Evolutionary conservation across 75 land plant species (phyloP).

Genomic region (Pinus tabuliformis): DNA sequence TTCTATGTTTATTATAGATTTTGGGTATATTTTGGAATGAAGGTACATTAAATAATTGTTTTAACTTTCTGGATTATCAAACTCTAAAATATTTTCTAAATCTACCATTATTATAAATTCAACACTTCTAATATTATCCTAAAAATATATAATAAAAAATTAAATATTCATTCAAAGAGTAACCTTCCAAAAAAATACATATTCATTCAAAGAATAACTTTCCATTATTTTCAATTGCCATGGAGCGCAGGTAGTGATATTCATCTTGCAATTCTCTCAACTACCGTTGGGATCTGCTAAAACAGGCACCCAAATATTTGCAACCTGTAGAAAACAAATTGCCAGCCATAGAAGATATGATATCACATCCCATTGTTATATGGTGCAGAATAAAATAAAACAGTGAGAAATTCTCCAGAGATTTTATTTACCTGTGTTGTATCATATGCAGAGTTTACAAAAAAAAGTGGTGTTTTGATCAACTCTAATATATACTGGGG

Average conservation of each 20-base stretch:
- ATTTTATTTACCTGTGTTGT: slow-evolving; percentile 45
- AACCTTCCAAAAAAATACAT: no score
- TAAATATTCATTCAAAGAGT: neutral
- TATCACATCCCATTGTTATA: neutral
- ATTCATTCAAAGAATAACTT: neutral
- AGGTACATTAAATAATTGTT: no score
- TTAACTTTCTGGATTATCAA: no score
- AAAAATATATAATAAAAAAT: no score
- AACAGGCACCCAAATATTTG: neutral
- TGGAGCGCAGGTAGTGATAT: neutral
- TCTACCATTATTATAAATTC: no score
- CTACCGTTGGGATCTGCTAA: neutral
- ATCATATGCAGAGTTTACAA: slow-evolving; percentile 75
- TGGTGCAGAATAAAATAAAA: neutral
- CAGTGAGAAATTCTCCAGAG: neutral
- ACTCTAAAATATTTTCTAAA: no score
- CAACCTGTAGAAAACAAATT: neutral
- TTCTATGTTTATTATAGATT: no score
- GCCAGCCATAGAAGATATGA: neutral
- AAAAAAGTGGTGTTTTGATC: slow-evolving; percentile 54
- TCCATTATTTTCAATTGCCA: neutral
- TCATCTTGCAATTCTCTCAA: neutral
- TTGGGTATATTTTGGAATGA: no score
- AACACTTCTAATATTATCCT: no score
- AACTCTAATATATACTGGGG: slow-evolving; percentile 52